Evolutionary conservation across 2,329 filamentous ascomycete species (phyloP), one percentile per base, ranked within the genome.

Genomic region (Tolypocladium sp.): DNA sequence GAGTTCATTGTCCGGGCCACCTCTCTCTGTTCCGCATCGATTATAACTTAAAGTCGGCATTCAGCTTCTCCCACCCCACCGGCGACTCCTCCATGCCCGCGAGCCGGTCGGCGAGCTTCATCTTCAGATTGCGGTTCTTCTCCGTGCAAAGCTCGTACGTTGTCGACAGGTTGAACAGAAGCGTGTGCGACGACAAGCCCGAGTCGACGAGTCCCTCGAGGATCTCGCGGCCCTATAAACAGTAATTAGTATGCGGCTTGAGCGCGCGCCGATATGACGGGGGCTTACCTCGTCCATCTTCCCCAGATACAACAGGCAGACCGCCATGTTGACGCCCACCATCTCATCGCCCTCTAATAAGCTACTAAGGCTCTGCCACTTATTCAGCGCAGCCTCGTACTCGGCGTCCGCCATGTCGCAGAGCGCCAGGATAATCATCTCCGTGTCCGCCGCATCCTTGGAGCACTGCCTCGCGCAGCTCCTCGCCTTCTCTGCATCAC

Each of bases 81-180:
- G 79, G 71, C 1, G 78, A 80, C 20, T 82, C 78, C 49, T 82
- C 80, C 65, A 83, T 78, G 1, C 72, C 76, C 1, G 90, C 87
- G 22, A 94, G 79, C 57, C 80, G 82, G 66, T 91, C 88, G 2
- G 89, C 86, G 22, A 97, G 77, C 33, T 76, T 78, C 37, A 83
- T 73, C 78, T 97, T 97, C 65, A 89, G 73, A 15, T 81, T 81
- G 55, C 83, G 79, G 49, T 90, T 84, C 62, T 83, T 82, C 66
- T 97, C 92, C 0, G 90, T 92, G 70, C 90, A 94, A 9, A 97
- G 80, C 73, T 97, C 94, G 70, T 96, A 97, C 66, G 96, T 84
- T 0, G 93, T 97, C 13, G 87, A 86, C 15, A 99, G 74, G 70
- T 97, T 97, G 74, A 97, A 96, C 0, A 95, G 83, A 2, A 96